These are phyloP conservation scores for Amanita molliuscula DNA, from an alignment of 768 basidiomycete species.

Conservation along the genomic window DNA sequence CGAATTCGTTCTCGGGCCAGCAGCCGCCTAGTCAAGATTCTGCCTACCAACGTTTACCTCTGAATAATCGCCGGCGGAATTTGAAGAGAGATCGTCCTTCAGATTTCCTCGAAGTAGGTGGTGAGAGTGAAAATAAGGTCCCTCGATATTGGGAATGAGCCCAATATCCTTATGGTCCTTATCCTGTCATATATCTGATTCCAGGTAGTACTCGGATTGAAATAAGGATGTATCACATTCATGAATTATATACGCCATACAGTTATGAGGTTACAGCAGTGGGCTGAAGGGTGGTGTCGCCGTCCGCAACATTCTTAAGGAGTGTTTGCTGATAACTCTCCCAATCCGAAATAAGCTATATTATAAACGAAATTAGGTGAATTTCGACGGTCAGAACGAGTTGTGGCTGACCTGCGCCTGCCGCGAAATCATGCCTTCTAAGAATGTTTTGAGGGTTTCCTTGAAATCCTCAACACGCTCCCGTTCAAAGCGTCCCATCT, in stretches of 20 bases:
- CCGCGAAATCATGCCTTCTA: conserved; percentile 77
- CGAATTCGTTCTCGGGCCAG: conserved; percentile 19
- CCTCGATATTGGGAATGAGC: conserved; percentile 70
- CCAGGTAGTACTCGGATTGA: background rate
- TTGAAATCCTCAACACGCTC: conserved; percentile 95
- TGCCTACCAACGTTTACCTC: conserved; percentile 76
- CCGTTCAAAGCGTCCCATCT: conserved; percentile 85
- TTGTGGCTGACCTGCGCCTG: conserved; percentile 61
- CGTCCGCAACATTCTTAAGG: conserved; percentile 23
- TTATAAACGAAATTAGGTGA: conserved; percentile 1
- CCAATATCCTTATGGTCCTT: background rate
- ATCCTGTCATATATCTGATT: background rate
- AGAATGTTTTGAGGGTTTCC: conserved; percentile 65
- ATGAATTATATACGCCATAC: background rate
- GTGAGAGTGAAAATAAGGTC: conserved; percentile 52
- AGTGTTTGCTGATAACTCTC: conserved; percentile 73
- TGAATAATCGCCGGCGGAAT: conserved; percentile 71
- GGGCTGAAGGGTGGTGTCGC: conserved; percentile 10
- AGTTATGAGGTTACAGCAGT: conserved; percentile 4
- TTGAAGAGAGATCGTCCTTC: conserved; percentile 76
- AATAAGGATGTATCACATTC: background rate
- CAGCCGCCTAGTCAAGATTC: conserved; percentile 66
- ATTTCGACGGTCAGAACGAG: background rate
- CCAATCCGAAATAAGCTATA: conserved; percentile 66
- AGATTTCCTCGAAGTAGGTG: conserved; percentile 72